Percentiles rank a stretch among this genome's conserved stretches.
phyloP scores from a whole-genome alignment of 768 basidiomycete species.

The Mycena rosella region DNA sequence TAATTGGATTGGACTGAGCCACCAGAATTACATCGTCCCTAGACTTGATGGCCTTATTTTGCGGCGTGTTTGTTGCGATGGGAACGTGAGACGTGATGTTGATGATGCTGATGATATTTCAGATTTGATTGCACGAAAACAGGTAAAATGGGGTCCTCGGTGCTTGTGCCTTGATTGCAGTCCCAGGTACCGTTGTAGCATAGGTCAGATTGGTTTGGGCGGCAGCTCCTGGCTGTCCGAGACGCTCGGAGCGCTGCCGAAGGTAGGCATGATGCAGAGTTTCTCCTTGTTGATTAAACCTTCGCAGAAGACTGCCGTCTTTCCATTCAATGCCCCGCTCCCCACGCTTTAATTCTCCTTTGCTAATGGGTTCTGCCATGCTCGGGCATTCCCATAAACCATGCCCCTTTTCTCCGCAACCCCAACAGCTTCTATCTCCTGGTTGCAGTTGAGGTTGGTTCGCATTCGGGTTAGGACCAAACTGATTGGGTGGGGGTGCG shows the following conservation, averaged over 20 bases:
- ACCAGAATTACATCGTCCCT: too few relatives aligned
- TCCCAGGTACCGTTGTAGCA: not conserved
- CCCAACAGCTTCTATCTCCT: conserved; percentile 1
- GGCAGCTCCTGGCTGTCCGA: not conserved
- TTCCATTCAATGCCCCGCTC: conserved; percentile 18
- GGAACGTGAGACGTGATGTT: too few relatives aligned
- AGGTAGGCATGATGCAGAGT: conserved; percentile 5
- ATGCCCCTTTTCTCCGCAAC: conserved; percentile 15
- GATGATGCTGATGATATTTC: too few relatives aligned
- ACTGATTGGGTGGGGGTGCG: conserved; percentile 2
- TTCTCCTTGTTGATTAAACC: conserved; percentile 17
- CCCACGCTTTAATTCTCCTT: conserved; percentile 1
- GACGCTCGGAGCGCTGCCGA: not conserved
- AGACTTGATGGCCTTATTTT: too few relatives aligned
- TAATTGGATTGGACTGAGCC: too few relatives aligned
- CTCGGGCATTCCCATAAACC: conserved; percentile 10
- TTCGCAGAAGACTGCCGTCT: conserved; percentile 3
- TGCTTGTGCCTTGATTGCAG: too few relatives aligned
- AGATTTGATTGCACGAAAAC: too few relatives aligned
- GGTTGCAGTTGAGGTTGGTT: not conserved
- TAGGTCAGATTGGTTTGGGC: conserved; percentile 13
- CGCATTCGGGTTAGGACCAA: not conserved
- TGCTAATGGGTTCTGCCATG: conserved; percentile 6
- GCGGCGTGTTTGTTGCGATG: too few relatives aligned
- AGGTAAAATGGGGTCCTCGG: too few relatives aligned